Evolutionary conservation across 1,284 basidiomycete genomes (phyloP).

Genomic region (Ustilago sp.): DNA sequence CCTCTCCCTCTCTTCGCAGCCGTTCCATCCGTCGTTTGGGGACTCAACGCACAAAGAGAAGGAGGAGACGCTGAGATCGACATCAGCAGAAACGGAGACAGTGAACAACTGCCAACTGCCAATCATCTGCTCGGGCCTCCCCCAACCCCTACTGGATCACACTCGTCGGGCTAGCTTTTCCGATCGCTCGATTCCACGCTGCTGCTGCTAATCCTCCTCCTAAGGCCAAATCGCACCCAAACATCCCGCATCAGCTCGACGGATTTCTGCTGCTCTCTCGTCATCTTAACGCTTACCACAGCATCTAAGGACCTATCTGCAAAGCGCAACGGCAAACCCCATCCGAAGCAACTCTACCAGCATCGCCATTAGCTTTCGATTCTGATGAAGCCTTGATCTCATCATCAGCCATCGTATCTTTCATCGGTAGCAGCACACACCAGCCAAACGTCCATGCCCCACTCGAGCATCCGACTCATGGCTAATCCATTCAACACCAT

Average conservation of each 20-base stretch:
- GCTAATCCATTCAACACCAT: slow-evolving; percentile 13
- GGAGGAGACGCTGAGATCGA: background rate
- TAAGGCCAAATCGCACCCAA: too few relatives aligned
- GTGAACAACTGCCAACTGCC: background rate
- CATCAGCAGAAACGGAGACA: background rate
- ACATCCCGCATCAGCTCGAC: too few relatives aligned
- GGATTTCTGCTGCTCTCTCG: background rate
- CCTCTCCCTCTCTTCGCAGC: background rate
- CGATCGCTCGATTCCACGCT: too few relatives aligned
- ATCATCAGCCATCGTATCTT: background rate
- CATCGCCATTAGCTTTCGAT: background rate
- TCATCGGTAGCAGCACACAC: background rate
- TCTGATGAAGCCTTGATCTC: background rate
- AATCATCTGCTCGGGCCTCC: background rate
- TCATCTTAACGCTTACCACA: background rate
- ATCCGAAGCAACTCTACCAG: background rate
- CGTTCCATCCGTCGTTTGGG: background rate
- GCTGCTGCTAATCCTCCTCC: too few relatives aligned
- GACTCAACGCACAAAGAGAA: background rate
- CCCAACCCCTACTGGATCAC: too few relatives aligned
- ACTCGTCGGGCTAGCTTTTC: too few relatives aligned
- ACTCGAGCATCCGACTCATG: background rate
- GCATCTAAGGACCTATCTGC: too few relatives aligned
- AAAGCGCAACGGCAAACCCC: background rate
- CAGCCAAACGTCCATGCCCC: background rate